Conservation (phyloP, 441 rosid species). For the Populus tomentosa region DNA sequence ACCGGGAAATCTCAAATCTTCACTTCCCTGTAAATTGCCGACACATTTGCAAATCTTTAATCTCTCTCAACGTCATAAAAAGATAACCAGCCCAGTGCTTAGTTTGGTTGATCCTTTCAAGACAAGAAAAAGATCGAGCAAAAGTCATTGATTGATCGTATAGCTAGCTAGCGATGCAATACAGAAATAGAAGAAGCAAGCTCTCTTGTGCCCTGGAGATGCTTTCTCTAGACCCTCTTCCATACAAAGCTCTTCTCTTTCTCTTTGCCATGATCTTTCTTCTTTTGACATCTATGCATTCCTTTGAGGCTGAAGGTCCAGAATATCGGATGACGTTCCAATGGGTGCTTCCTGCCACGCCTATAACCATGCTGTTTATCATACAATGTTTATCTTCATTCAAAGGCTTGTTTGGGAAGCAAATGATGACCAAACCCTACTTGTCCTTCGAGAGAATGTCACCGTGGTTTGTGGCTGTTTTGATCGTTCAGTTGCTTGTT, state of each 20-base stretch:
- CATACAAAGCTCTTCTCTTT: neutral
- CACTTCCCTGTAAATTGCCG: neutral
- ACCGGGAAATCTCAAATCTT: neutral
- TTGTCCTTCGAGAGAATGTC: neutral
- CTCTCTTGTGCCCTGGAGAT: neutral
- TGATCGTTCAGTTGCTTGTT: constrained; percentile 10
- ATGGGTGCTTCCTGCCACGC: constrained; percentile 6
- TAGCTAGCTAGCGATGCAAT: neutral
- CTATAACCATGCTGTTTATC: neutral
- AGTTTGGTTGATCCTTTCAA: neutral
- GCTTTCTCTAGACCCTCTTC: constrained; percentile 6
- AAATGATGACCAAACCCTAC: neutral
- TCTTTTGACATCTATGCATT: neutral
- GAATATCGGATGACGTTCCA: neutral
- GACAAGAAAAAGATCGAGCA: neutral
- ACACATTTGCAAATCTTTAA: too few species aligned
- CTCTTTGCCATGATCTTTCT: neutral
- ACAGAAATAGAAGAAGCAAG: neutral
- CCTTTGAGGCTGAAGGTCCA: neutral
- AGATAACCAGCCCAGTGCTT: neutral
- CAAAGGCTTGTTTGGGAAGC: neutral
- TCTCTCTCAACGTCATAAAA: neutral
- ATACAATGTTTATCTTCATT: neutral
- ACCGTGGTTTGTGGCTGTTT: constrained; percentile 9
- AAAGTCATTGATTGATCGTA: neutral